A percentile compares a stretch with the other conserved stretches of the same genome.
These are phyloP conservation scores for Hypoxylon sp. DNA, from an alignment of 2,329 filamentous ascomycete genomes.

Conservation along the genomic window DNA sequence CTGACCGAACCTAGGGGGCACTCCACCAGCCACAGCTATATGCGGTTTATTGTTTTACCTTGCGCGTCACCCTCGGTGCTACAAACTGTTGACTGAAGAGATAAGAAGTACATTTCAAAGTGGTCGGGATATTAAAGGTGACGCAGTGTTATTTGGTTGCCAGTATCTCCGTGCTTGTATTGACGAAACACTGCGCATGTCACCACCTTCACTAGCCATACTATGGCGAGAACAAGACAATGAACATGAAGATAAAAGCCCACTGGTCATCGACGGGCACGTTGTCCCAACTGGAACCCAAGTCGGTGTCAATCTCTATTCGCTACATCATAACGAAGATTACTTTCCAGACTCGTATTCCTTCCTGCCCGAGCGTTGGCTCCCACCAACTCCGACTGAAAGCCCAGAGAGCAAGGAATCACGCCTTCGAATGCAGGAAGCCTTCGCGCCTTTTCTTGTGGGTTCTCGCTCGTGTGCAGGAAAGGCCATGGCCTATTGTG, in stretches of 20 bases:
- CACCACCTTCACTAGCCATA: conserved; percentile 20
- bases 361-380: conserved; percentile 20
- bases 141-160: conserved; percentile 19
- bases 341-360: conserved; percentile 9
- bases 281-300: conserved; percentile 8
- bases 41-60: conserved; percentile 41
- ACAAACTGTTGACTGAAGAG: conserved; percentile 25
- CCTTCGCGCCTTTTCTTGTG: conserved; percentile 14
- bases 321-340: conserved; percentile 10
- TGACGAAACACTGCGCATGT: conserved; percentile 36
- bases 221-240: conserved; percentile 23
- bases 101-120: conserved; percentile 29
- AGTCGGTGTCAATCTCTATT: conserved; percentile 7
- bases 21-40: conserved; percentile 36
- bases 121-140: conserved; percentile 20
- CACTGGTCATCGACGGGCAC: conserved; percentile 14
- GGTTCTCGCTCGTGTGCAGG: conserved; percentile 6
- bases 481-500: conserved; percentile 4
- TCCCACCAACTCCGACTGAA: not conserved
- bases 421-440: conserved; percentile 1
- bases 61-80: conserved; percentile 29
- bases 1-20: conserved; percentile 47
- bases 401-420: not conserved
- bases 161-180: conserved; percentile 37
- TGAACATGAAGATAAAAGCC: not conserved